Conservation (phyloP, 768 basidiomycete genomes). For the Suillus sp. region DNA sequence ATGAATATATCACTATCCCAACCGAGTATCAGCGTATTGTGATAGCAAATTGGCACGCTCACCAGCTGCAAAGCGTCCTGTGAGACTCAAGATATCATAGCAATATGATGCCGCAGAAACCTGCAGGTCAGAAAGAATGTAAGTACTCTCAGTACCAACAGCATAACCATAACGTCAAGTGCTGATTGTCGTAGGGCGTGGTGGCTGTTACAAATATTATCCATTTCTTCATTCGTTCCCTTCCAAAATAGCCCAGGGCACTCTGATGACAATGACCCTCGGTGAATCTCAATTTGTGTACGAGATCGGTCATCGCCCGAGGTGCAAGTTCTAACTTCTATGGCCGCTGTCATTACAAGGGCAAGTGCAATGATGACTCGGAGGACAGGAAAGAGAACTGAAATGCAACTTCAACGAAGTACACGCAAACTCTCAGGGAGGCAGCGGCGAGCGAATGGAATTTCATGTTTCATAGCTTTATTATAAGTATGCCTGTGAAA, state of each 20-base stretch:
- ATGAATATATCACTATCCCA: neutral
- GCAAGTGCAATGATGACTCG: conserved; percentile 20
- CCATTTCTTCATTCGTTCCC: neutral
- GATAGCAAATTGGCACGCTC: neutral
- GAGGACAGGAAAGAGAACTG: conserved; percentile 27
- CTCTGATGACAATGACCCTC: neutral
- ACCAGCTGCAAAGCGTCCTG: neutral
- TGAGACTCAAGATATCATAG: neutral
- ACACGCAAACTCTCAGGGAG: conserved; percentile 26
- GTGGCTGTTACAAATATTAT: neutral
- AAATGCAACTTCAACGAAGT: conserved; percentile 25
- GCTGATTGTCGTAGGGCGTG: neutral
- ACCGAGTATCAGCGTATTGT: neutral
- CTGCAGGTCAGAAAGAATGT: neutral
- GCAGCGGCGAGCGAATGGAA: conserved; percentile 48
- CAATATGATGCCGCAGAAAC: neutral
- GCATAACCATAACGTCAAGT: neutral
- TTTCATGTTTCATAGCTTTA: neutral
- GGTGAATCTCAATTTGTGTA: conserved; percentile 64
- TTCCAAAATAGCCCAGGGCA: neutral
- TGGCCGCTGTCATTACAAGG: conserved; percentile 60
- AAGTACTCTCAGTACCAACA: neutral
- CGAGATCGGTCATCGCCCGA: conserved; percentile 73
- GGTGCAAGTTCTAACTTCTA: conserved; percentile 48
- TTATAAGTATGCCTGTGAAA: neutral